Percentiles rank a stretch among this genome's conserved stretches.
Evolutionary conservation across 345 rosid species (phyloP).

Genomic region (Euphorbia peplus): DNA sequence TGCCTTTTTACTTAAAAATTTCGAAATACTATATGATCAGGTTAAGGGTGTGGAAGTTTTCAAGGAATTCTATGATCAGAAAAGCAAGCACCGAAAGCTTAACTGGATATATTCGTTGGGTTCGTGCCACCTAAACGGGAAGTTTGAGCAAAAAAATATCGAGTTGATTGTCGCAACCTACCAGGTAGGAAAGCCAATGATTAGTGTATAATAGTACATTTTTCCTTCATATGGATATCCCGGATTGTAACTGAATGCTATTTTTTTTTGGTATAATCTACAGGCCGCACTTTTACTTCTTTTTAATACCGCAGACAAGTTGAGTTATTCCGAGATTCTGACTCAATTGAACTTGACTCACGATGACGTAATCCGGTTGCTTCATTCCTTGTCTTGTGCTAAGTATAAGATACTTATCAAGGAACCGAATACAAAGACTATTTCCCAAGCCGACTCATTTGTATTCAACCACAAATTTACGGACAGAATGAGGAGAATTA

Average conservation of each 20-base stretch:
- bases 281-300: slow-evolving; percentile 87
- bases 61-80: slow-evolving; percentile 55
- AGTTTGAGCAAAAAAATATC: slow-evolving; percentile 57
- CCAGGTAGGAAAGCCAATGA: too few species aligned
- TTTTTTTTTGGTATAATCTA: slow-evolving; percentile 4
- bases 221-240: neutral
- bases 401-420: slow-evolving; percentile 30
- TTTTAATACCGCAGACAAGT: slow-evolving; percentile 73
- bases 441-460: slow-evolving; percentile 21
- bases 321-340: slow-evolving; percentile 78
- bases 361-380: slow-evolving; percentile 82
- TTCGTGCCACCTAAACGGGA: slow-evolving; percentile 52
- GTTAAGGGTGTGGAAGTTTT: slow-evolving; percentile 67
- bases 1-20: neutral
- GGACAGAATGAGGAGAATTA: slow-evolving; percentile 88
- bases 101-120: slow-evolving; percentile 73
- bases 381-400: slow-evolving; percentile 56
- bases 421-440: slow-evolving; percentile 23
- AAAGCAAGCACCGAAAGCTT: slow-evolving; percentile 65
- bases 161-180: slow-evolving; percentile 69
- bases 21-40: slow-evolving; percentile 34
- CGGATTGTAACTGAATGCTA: neutral
- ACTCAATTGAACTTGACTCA: slow-evolving; percentile 75
- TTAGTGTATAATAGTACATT: neutral
- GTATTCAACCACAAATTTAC: slow-evolving; percentile 54